Base-by-base conservation (phyloP, 73 alveolate species). In the Paramecium pentaurelia region DNA sequence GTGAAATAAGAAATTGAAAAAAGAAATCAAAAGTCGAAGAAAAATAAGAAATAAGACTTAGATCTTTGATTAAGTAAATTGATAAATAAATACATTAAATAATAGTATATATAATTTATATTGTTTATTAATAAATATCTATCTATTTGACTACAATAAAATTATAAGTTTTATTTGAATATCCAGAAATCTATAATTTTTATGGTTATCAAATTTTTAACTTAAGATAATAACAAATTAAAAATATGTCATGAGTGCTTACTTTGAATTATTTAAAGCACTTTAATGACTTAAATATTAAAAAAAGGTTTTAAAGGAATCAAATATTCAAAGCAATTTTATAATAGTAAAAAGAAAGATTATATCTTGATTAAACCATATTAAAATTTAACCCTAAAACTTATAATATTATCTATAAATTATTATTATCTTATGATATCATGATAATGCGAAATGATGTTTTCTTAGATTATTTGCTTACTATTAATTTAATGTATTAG, bases 381-480 rank as follows among this genome's bases (percentile, higher is more conserved):
- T 28, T 22, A 32, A 28, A 32, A 64, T 34, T 64, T 25, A 64
- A 51, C 27, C 84, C 84, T 3, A 64, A 64, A 34, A 4, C 12
- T 54, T 34, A 54, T 54, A 64, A 28, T 64, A 36, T 28, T 64
- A 54, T 54, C 20, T 34, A 54, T 54, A 54, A 54, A 54, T 54
- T 54, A 54, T 54, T 54, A 54, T 54, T 54, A 54, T 54, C 32
- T 18, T 54, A 54, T 54, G 60, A 40, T 38, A 44, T 80, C 91
- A 80, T 27, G 91, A 80, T 42, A 80, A 49, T 80, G 47, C 71
- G 18, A 80, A 80, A 47, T 80, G 91, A 80, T 80, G 91, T 47
- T 18, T 80, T 49, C 91, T 80, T 36, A 80, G 38, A 80, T 80
- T 49, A 22, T 49, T 80, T n/a, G 91, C 91, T 49, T 80, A 44